These are phyloP conservation scores for Ceratobasidium sp. DNA, from an alignment of 1,284 basidiomycete genomes.

Conservation along the genomic window DNA sequence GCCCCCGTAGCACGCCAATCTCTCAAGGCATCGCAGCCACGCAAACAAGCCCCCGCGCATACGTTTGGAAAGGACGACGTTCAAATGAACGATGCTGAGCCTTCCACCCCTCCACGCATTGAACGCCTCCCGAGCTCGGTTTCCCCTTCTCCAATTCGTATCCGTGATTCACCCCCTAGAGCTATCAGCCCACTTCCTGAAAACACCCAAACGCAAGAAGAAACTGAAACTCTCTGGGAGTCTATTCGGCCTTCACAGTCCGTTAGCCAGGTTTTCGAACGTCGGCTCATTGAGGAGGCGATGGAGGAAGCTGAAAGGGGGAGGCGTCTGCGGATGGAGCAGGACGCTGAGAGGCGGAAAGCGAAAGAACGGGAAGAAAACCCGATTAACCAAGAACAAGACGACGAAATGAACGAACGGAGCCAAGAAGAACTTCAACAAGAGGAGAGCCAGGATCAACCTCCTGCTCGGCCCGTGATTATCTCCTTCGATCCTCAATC, in stretches of 20 bases:
- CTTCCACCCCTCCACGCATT: slow-evolving; percentile 1
- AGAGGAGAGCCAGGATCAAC: background rate
- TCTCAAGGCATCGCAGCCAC: background rate
- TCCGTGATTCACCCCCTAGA: background rate
- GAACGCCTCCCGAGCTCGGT: slow-evolving; percentile 26
- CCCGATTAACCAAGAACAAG: background rate
- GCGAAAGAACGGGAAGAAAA: background rate
- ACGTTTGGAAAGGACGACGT: background rate
- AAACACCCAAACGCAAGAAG: slow-evolving; percentile 27
- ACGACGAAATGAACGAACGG: background rate
- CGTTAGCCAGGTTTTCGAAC: slow-evolving; percentile 22
- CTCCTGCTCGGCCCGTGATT: background rate
- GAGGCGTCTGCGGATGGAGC: slow-evolving; percentile 4
- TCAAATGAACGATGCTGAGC: background rate
- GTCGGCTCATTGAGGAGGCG: slow-evolving; percentile 15
- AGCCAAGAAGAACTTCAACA: background rate
- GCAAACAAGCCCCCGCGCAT: background rate
- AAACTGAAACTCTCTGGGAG: slow-evolving; percentile 24
- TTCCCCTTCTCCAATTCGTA: slow-evolving; percentile 5
- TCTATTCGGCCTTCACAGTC: slow-evolving; percentile 21
- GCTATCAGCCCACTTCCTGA: background rate
- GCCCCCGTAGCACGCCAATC: background rate
- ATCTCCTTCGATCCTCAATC: background rate
- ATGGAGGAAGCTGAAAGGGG: slow-evolving; percentile 15
- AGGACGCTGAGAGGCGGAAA: slow-evolving; percentile 1